These are phyloP conservation scores for Erythrophleum fordii DNA, from an alignment of 306 rosid genomes.

Conservation along the genomic window DNA sequence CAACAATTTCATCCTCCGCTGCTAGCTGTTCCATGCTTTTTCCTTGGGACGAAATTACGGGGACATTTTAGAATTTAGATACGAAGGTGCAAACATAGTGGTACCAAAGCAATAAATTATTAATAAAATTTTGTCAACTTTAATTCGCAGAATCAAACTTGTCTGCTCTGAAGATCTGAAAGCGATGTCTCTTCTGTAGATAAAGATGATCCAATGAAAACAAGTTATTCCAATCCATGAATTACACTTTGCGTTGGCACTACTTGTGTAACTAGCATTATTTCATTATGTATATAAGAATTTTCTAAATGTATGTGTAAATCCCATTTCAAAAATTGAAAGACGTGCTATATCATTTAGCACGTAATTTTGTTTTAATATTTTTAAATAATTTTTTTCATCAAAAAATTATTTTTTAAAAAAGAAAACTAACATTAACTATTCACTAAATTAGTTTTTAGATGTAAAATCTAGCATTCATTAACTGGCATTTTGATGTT, in stretches of 20 bases:
- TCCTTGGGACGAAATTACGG: not conserved
- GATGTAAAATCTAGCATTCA: too few species aligned
- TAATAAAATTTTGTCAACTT: slow-evolving; percentile 22
- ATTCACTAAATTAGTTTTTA: too few species aligned
- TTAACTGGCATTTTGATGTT: too few species aligned
- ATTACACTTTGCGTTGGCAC: not conserved
- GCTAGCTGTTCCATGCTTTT: slow-evolving; percentile 12
- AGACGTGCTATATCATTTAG: not conserved
- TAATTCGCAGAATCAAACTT: slow-evolving; percentile 8
- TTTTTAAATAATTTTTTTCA: not conserved
- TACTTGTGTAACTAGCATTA: not conserved
- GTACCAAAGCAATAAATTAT: not conserved
- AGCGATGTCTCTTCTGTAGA: not conserved
- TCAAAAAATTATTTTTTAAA: not conserved
- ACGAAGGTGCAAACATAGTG: slow-evolving; percentile 14
- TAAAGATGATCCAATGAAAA: not conserved
- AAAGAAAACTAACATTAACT: not conserved
- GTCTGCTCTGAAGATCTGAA: slow-evolving; percentile 15
- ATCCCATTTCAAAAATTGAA: not conserved
- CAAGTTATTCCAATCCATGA: not conserved
- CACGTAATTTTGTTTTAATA: too few species aligned
- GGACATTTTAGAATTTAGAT: not conserved
- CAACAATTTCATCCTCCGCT: not conserved
- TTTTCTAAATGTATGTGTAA: not conserved
- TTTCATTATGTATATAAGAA: not conserved